These are phyloP conservation scores for Fusarium phyllophilum DNA, from an alignment of 2,329 filamentous ascomycete species.

Conservation along the genomic window DNA sequence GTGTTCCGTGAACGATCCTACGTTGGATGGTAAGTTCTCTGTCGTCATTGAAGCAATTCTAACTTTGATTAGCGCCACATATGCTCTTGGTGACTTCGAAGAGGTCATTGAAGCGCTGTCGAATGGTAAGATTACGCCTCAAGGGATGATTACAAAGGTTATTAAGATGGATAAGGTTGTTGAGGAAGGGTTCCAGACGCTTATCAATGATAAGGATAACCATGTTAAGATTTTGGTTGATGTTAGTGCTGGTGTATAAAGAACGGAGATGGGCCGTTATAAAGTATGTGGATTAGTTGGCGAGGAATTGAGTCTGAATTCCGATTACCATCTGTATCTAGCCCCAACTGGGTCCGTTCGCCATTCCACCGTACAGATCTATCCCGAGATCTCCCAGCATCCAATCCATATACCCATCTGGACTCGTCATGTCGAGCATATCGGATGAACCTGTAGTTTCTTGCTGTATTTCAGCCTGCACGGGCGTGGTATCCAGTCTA, in stretches of 20 bases:
- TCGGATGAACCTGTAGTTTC: accelerated
- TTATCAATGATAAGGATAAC: conserved; percentile 16
- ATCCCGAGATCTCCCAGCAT: neutral
- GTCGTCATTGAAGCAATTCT: accelerated
- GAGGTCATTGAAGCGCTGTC: conserved; percentile 20
- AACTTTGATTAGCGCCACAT: neutral
- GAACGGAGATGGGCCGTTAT: accelerated
- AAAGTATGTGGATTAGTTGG: neutral
- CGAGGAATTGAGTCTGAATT: neutral
- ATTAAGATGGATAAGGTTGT: conserved; percentile 24
- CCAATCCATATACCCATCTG: neutral
- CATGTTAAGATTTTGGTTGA: conserved; percentile 25
- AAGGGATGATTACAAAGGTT: conserved; percentile 24
- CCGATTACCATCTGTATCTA: accelerated
- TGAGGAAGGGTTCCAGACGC: conserved; percentile 10
- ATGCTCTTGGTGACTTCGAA: conserved; percentile 9
- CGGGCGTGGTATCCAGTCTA: accelerated
- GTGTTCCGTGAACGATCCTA: conserved; percentile 22
- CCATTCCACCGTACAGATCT: neutral
- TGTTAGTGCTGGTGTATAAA: neutral
- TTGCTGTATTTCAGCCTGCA: neutral
- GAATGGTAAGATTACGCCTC: neutral
- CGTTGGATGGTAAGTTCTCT: conserved; percentile 1
- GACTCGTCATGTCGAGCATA: neutral
- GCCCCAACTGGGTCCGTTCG: neutral